Conservation (phyloP, 306 rosid genomes). For the Medicago truncatula region MtrunA17r5.0-ANR NC_053045.1:36649501-36650000, state of each 20-base stretch:
- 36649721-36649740: too few relatives aligned
- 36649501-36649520: constrained; percentile 3
- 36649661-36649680: background rate
- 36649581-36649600: background rate
- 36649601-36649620: background rate
- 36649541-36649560: constrained; percentile 3
- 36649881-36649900: background rate
- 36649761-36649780: background rate
- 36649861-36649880: background rate
- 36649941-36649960: background rate
- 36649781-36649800: background rate
- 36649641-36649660: background rate
- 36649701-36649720: background rate
- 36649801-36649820: background rate
- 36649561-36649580: constrained; percentile 26
- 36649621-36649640: background rate
- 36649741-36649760: background rate
- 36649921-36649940: too few relatives aligned
- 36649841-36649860: background rate
- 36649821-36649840: background rate
- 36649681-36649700: background rate
- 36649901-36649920: too few relatives aligned
- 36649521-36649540: constrained; percentile 2
- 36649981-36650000: too few relatives aligned
- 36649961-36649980: background rate